These are phyloP conservation scores for Beauveria pseudobassiana DNA, from an alignment of 2,329 filamentous ascomycete species.

Conservation along the genomic window DNA sequence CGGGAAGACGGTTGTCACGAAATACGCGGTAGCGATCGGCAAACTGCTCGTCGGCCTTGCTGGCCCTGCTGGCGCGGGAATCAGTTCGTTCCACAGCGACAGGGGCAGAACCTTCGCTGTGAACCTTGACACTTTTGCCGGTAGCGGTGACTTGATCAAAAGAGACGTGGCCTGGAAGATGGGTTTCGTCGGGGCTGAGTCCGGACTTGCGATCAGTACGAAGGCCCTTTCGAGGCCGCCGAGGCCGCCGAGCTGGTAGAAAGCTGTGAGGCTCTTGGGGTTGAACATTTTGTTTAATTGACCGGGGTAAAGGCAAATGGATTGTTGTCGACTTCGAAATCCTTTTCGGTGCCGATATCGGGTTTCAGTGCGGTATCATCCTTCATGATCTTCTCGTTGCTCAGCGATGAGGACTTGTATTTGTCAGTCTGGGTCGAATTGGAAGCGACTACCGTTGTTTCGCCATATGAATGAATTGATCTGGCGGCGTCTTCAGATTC, in stretches of 20 bases:
- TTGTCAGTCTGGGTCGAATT: slow-evolving; percentile 37
- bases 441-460: slow-evolving; percentile 49
- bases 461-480: slow-evolving; percentile 52
- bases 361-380: slow-evolving; percentile 65
- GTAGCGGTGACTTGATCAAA: slow-evolving; percentile 63
- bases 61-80: slow-evolving; percentile 8
- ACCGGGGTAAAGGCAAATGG: slow-evolving; percentile 81
- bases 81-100: slow-evolving; percentile 1
- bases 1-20: slow-evolving; percentile 64
- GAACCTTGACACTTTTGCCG: slow-evolving; percentile 25
- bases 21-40: slow-evolving; percentile 63
- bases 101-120: slow-evolving; percentile 22
- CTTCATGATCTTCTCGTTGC: slow-evolving; percentile 51
- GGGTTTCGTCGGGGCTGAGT: slow-evolving; percentile 67
- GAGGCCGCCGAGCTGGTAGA: slow-evolving; percentile 72
- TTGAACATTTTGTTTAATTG: slow-evolving; percentile 83
- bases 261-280: slow-evolving; percentile 78
- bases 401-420: slow-evolving; percentile 27
- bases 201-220: slow-evolving; percentile 65
- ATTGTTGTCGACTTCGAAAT: slow-evolving; percentile 71
- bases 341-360: slow-evolving; percentile 66
- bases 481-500: slow-evolving; percentile 58
- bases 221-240: slow-evolving; percentile 69
- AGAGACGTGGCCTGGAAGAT: slow-evolving; percentile 55
- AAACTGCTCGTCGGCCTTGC: slow-evolving; percentile 32